Conservation (phyloP, 2,329 filamentous ascomycete species). For the Exophiala sideris region DNA sequence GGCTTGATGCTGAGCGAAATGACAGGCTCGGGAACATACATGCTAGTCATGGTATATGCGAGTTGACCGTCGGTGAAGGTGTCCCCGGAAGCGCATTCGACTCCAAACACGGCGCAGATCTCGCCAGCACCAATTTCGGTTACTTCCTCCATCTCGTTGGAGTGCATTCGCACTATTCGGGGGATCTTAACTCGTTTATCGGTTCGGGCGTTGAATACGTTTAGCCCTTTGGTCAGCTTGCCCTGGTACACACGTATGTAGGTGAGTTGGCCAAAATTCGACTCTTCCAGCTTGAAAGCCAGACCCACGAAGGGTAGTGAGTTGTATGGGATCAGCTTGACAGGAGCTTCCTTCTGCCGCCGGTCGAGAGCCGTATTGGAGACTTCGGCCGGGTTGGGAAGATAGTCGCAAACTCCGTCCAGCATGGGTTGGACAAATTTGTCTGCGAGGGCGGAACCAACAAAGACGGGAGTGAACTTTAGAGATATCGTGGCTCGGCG, state of each 20-base stretch:
- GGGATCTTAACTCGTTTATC: slow-evolving; percentile 97
- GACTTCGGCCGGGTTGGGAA: slow-evolving; percentile 87
- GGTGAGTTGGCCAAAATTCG: slow-evolving; percentile 95
- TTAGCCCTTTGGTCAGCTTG: slow-evolving; percentile 78
- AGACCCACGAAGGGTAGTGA: slow-evolving; percentile 90
- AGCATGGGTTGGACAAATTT: slow-evolving; percentile 96
- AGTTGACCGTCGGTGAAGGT: slow-evolving; percentile 94
- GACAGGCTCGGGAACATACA: slow-evolving; percentile 95
- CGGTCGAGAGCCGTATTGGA: slow-evolving; percentile 86
- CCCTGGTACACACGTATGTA: slow-evolving; percentile 99
- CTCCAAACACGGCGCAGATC: slow-evolving; percentile 96
- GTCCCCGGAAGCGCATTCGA: slow-evolving; percentile 95
- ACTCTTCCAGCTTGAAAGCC: slow-evolving; percentile 98
- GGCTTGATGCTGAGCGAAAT: slow-evolving; percentile 97
- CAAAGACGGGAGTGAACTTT: slow-evolving; percentile 92
- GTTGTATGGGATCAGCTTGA: slow-evolving; percentile 90
- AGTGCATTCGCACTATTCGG: slow-evolving; percentile 98
- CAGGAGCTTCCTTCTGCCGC: slow-evolving; percentile 70
- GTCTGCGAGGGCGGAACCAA: slow-evolving; percentile 93
- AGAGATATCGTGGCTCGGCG: slow-evolving; percentile 81
- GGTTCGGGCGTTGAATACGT: slow-evolving; percentile 88
- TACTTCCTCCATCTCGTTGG: slow-evolving; percentile 98
- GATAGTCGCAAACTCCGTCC: slow-evolving; percentile 91
- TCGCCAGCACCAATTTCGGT: slow-evolving; percentile 89
- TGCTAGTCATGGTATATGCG: slow-evolving; percentile 93